These are phyloP conservation scores for Leptosphaerulina australis DNA, from an alignment of 2,329 filamentous ascomycete genomes.

Conservation along the genomic window DNA sequence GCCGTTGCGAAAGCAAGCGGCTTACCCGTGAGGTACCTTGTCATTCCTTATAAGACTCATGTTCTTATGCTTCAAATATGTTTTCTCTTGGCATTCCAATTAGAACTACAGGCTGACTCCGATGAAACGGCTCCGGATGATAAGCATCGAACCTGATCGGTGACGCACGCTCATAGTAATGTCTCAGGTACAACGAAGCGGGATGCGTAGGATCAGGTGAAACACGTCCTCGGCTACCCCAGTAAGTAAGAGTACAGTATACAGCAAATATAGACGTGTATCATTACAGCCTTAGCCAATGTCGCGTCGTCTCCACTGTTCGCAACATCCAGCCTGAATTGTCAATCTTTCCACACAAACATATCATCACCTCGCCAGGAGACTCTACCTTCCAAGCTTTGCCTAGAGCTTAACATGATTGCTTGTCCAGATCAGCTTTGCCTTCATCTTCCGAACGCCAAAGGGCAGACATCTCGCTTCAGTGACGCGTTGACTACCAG, in stretches of 20 bases:
- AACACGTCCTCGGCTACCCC: slow-evolving; percentile 2
- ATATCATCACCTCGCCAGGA: not conserved
- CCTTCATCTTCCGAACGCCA: not conserved
- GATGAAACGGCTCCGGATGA: not conserved
- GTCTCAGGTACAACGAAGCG: slow-evolving; percentile 9
- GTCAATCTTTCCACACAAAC: not conserved
- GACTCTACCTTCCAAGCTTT: not conserved
- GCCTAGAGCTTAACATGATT: slow-evolving; percentile 1
- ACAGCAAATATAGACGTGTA: not conserved
- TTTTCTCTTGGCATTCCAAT: not conserved
- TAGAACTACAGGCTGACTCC: not conserved
- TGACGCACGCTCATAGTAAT: not conserved
- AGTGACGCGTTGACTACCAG: not conserved
- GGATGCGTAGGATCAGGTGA: slow-evolving; percentile 4
- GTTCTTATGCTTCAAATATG: slow-evolving; percentile 1
- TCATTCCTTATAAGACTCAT: slow-evolving; percentile 15
- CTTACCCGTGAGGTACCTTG: too few species aligned
- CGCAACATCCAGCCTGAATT: not conserved
- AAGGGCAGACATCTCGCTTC: not conserved
- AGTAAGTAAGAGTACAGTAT: slow-evolving; percentile 1
- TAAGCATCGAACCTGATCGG: slow-evolving; percentile 1
- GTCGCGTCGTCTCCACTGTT: not conserved
- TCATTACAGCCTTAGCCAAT: not conserved
- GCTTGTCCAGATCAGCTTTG: not conserved
- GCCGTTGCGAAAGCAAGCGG: too few species aligned